Percentiles rank a stretch among this genome's conserved stretches.
phyloP scores from a whole-genome alignment of 768 basidiomycete genomes.

The Naematelia aurantialba region DNA sequence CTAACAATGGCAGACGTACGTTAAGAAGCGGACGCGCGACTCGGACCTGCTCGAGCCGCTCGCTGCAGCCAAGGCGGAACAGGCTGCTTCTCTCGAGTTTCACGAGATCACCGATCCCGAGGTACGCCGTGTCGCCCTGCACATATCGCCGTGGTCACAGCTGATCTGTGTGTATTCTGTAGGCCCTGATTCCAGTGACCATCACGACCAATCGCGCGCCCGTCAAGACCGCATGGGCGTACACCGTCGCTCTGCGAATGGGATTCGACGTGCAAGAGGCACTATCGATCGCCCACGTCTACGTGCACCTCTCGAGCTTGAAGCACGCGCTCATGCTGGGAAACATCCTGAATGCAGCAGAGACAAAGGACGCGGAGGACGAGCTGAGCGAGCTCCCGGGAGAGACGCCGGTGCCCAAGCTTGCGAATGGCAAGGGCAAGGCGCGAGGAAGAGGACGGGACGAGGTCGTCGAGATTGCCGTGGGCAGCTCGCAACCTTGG shows the following conservation, averaged over 20 bases:
- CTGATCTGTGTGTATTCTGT: not conserved
- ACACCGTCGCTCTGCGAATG: conserved; percentile 74
- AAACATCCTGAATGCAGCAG: conserved; percentile 61
- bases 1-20: conserved; percentile 13
- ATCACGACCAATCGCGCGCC: conserved; percentile 85
- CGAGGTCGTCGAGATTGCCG: conserved; percentile 14
- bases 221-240: conserved; percentile 91
- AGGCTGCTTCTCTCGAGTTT: conserved; percentile 32
- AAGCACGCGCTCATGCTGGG: conserved; percentile 81
- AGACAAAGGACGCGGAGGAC: conserved; percentile 61
- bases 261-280: conserved; percentile 87
- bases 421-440: conserved; percentile 12
- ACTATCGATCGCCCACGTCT: conserved; percentile 85
- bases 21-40: conserved; percentile 39
- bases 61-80: conserved; percentile 6
- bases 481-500: conserved; percentile 47
- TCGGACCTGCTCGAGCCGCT: conserved; percentile 38
- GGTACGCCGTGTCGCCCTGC: too few species aligned
- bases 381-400: conserved; percentile 43
- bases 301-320: conserved; percentile 87
- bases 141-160: not conserved
- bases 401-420: not conserved
- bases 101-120: conserved; percentile 39
- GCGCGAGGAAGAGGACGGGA: conserved; percentile 12
- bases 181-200: conserved; percentile 63